Evolutionary conservation across 2,329 filamentous ascomycete species (phyloP).

Genomic region (Didymella exigua): DNA sequence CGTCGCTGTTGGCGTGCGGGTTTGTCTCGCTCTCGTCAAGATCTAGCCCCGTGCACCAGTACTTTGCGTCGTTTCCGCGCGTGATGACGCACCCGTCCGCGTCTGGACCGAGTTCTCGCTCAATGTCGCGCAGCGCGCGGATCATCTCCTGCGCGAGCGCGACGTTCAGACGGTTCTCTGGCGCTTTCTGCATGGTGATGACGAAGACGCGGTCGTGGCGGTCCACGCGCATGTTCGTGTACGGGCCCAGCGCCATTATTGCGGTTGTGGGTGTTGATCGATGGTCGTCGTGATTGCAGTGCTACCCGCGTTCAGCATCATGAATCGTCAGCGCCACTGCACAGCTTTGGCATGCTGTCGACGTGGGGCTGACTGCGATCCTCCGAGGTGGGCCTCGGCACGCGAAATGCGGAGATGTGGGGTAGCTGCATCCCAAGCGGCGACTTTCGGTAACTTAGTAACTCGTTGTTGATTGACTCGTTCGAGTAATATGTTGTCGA

Average conservation of each 20-base stretch:
- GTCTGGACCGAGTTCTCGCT: constrained; percentile 54
- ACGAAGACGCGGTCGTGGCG: constrained; percentile 58
- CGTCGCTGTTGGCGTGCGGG: constrained; percentile 62
- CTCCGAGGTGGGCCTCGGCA: constrained; percentile 25
- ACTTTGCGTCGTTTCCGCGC: constrained; percentile 57
- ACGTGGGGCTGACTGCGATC: background rate
- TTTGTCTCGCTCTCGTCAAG: constrained; percentile 56
- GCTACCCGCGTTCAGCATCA: too few species aligned
- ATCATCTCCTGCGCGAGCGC: constrained; percentile 61
- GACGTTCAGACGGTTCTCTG: constrained; percentile 60
- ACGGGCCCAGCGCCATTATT: constrained; percentile 39
- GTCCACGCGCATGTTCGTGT: constrained; percentile 54
- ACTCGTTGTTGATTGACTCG: constrained; percentile 1
- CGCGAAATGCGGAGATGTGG: constrained; percentile 29
- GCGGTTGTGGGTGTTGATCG: background rate
- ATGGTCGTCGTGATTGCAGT: background rate
- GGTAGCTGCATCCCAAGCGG: constrained; percentile 18
- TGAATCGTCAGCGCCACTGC: background rate
- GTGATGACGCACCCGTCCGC: constrained; percentile 61
- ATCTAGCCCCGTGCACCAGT: constrained; percentile 59
- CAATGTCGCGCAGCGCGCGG: constrained; percentile 55
- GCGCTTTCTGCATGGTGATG: constrained; percentile 60
- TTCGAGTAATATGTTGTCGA: background rate
- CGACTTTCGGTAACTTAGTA: constrained; percentile 18
- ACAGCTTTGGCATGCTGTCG: background rate